Percentiles rank a stretch among this genome's conserved stretches.
These are phyloP conservation scores for Phytopythium delawarense DNA, from an alignment of 352 stramenopile genomes.

Conservation along the genomic window DNA sequence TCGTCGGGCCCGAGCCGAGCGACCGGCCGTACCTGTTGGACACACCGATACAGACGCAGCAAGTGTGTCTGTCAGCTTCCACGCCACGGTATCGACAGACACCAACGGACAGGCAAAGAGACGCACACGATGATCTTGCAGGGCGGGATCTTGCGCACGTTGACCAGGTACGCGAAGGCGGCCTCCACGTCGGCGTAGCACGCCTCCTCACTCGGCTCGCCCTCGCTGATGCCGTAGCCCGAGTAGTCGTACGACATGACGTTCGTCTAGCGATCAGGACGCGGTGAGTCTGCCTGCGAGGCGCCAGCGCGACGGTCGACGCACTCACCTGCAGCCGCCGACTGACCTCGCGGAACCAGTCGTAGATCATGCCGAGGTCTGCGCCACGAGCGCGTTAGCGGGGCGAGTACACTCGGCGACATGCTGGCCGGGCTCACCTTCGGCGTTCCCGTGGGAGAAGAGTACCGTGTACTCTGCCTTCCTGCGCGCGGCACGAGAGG, in stretches of 20 bases:
- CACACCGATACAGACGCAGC: too few relatives aligned
- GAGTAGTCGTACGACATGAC: conserved; percentile 95
- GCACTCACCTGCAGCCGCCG: conserved; percentile 52
- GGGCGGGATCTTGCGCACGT: conserved; percentile 88
- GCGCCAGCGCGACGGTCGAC: too few relatives aligned
- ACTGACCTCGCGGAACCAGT: conserved; percentile 95
- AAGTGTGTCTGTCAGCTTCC: neutral
- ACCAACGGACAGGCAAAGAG: neutral
- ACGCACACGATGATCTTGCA: conserved; percentile 93
- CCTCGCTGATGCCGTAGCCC: conserved; percentile 96
- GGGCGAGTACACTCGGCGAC: too few relatives aligned
- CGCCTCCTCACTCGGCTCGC: conserved; percentile 89
- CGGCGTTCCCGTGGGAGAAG: conserved; percentile 97
- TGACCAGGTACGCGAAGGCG: conserved; percentile 94
- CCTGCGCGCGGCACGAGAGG: conserved; percentile 19
- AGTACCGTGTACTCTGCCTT: conserved; percentile 93
- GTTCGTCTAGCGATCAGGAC: conserved; percentile 42
- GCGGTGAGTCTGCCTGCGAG: neutral
- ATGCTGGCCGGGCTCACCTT: conserved; percentile 44
- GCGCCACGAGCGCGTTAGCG: neutral
- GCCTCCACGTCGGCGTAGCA: conserved; percentile 96
- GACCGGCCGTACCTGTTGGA: conserved; percentile 80
- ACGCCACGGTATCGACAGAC: conserved; percentile 6
- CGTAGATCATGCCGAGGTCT: conserved; percentile 97
- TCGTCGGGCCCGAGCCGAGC: conserved; percentile 94